These are phyloP conservation scores for Lanmaoa rubissima DNA, from an alignment of 768 basidiomycete genomes.

Conservation along the genomic window DNA sequence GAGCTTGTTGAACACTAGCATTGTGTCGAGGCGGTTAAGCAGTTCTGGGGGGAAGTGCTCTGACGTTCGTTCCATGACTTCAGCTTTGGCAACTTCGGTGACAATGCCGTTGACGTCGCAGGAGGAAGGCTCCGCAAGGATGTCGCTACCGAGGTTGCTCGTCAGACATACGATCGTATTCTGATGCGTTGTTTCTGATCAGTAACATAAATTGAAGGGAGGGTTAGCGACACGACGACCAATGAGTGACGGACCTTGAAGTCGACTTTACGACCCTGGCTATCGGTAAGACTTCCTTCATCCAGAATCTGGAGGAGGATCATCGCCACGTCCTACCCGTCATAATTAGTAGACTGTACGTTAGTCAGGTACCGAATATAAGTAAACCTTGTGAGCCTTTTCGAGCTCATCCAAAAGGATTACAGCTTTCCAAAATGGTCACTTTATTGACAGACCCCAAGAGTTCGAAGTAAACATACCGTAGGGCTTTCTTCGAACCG, in stretches of 20 bases:
- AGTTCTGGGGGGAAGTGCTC: conserved; percentile 90
- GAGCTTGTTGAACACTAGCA: conserved; percentile 90
- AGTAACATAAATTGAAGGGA: neutral
- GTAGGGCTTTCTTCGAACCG: conserved; percentile 61
- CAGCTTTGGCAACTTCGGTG: conserved; percentile 54
- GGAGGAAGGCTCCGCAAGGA: conserved; percentile 67
- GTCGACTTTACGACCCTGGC: conserved; percentile 88
- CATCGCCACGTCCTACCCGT: conserved; percentile 73
- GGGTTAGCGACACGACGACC: neutral
- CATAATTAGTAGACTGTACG: neutral
- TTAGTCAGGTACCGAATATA: neutral
- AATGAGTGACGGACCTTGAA: conserved; percentile 58
- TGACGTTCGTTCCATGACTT: conserved; percentile 72
- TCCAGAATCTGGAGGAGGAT: conserved; percentile 89
- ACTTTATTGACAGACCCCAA: neutral
- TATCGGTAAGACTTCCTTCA: conserved; percentile 87
- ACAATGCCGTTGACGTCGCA: conserved; percentile 64
- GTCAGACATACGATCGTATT: conserved; percentile 93
- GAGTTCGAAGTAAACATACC: conserved; percentile 29
- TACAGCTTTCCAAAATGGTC: conserved; percentile 40
- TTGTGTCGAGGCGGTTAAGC: conserved; percentile 84
- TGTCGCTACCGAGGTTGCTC: conserved; percentile 81
- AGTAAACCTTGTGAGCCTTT: conserved; percentile 74
- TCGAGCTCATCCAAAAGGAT: conserved; percentile 66
- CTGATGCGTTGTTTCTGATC: conserved; percentile 29